Conservation (phyloP, 78 protist species). For the Chrysochromulina parva region DNA sequence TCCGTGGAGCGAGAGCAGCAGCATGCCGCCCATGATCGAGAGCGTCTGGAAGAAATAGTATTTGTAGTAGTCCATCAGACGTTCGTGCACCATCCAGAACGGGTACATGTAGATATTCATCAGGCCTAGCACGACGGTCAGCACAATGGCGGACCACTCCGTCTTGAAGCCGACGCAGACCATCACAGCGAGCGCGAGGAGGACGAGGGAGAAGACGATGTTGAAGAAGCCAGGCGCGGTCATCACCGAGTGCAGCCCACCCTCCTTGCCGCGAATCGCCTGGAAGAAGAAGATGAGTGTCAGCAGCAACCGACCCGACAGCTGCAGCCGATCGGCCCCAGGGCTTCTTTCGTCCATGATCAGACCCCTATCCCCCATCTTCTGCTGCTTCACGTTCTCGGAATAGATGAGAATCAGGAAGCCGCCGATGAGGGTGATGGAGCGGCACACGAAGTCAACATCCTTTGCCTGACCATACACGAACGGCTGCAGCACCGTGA, state of each 20-base stretch:
- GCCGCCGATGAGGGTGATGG: not conserved
- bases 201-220: not conserved
- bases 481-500: not conserved
- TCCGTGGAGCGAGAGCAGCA: not conserved
- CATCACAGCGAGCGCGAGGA: not conserved
- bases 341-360: too few species aligned
- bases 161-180: conserved; percentile 30
- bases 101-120: not conserved
- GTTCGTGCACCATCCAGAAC: not conserved
- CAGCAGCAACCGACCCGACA: not conserved
- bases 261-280: not conserved
- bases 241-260: not conserved
- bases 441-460: conserved; percentile 12
- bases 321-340: conserved; percentile 6
- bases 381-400: not conserved
- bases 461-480: not conserved
- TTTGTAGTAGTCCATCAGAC: not conserved
- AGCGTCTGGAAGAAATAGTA: conserved; percentile 10
- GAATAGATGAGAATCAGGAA: not conserved
- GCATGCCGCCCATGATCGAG: not conserved
- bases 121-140: not conserved
- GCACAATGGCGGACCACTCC: conserved; percentile 2
- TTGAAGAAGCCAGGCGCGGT: not conserved
- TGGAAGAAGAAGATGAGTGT: conserved; percentile 11
- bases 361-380: too few species aligned